Evolutionary conservation across 2,329 filamentous ascomycete species (phyloP), one percentile per base, ranked within the genome.

Genomic region (Chaetomium sp.): DNA sequence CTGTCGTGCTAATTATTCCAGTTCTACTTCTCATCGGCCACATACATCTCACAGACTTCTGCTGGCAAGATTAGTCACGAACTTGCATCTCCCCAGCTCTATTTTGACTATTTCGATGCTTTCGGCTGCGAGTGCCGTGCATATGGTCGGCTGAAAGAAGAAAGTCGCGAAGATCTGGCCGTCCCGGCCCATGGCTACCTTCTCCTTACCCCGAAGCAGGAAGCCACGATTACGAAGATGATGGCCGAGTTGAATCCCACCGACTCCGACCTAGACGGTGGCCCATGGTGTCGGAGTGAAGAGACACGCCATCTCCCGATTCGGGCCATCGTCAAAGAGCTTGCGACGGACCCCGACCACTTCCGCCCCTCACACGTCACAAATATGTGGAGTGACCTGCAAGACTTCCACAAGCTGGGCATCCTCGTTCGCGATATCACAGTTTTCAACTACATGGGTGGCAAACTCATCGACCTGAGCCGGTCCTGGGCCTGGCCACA

Each of bases 101-200:
- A 58, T 21, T 1, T 13, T 8, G 61, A 63, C 35, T 65, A 57
- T 29, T 60, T 31, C 25, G 53, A 65, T 19, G 21, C 57, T 21
- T 68, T 68, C 65, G 56, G 60, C 56, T 59, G 59, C 56, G 64
- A 67, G 47, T 68, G 62, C 35, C 67, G 67, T n/a, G 65, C 53
- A 27, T 67, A 68, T 31, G 61, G 65, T 49, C 62, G 67, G 16
- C 57, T 68, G 16, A 56, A 66, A 12, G n/a, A 65, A 21, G 62
- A 42, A 29, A 10, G 23, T 2, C 51, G 62, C 16, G 29, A 59
- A 27, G 57, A 68, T 38, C 57, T 65, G 4, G 65, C 62, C 2
- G 16, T 62, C 27, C 49, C 21, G 31, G 64, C 60, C 10, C 56
- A 65, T 16, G 67, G 67, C 21, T 68, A 65, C 53, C 58, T 67